These are phyloP conservation scores for Crucihimalaya himalaica DNA, from an alignment of 345 rosid species.

Conservation along the genomic window DNA sequence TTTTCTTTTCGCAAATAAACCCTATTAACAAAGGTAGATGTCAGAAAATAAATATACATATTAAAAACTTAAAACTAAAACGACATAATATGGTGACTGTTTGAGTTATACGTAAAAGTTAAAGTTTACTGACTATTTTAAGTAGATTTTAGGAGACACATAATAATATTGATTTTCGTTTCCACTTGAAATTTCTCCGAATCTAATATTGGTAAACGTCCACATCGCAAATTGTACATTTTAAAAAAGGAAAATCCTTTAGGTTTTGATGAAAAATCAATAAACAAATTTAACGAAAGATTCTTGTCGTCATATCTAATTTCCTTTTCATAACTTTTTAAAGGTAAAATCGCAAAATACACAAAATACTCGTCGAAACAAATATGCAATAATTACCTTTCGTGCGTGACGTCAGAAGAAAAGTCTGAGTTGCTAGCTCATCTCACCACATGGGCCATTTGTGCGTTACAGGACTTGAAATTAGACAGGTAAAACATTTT, in stretches of 20 bases:
- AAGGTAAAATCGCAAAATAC: neutral
- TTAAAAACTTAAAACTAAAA: neutral
- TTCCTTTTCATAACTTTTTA: slow-evolving; percentile 5
- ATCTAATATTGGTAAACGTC: neutral
- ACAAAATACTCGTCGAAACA: slow-evolving; percentile 12
- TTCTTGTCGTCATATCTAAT: slow-evolving; percentile 25
- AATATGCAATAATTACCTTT: neutral
- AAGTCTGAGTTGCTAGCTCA: neutral
- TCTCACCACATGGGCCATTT: neutral
- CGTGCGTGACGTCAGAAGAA: neutral
- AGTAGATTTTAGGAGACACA: neutral
- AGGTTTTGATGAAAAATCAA: neutral
- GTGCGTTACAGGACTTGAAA: too few species aligned
- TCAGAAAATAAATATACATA: too few species aligned
- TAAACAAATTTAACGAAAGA: slow-evolving; percentile 18
- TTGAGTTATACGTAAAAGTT: slow-evolving; percentile 17
- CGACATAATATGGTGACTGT: neutral
- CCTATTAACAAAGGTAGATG: neutral
- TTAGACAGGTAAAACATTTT: too few species aligned
- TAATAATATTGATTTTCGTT: neutral
- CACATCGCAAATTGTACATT: slow-evolving; percentile 11
- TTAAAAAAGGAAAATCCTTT: neutral
- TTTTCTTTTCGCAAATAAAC: neutral
- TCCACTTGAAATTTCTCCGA: neutral
- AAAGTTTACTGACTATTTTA: neutral